Evolutionary conservation across 148 eudicot species (phyloP).

Genomic region (Gaultheria prostrata): DNA sequence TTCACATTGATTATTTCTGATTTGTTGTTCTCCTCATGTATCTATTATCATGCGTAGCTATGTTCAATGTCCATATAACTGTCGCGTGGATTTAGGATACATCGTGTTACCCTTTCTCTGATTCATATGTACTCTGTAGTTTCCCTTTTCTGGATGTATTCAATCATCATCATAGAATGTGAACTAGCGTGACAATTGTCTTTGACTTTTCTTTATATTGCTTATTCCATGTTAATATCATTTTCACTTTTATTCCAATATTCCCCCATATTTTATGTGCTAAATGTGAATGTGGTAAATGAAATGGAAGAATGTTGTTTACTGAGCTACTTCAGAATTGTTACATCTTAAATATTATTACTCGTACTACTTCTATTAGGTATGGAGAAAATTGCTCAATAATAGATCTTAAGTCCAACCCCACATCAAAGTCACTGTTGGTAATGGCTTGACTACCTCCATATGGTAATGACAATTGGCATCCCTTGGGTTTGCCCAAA

Average conservation of each 20-base stretch:
- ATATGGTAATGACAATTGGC: no score
- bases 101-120: background rate
- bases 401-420: no score
- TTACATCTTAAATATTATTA: background rate
- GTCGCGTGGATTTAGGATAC: background rate
- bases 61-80: background rate
- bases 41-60: background rate
- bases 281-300: background rate
- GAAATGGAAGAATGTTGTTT: background rate
- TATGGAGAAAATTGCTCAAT: no score
- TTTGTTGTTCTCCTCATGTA: background rate
- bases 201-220: background rate
- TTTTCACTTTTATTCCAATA: background rate
- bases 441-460: no score
- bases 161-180: background rate
- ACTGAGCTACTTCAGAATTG: background rate
- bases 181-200: background rate
- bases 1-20: background rate
- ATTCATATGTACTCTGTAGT: background rate
- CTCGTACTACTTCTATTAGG: background rate
- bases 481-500: no score
- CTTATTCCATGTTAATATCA: constrained; percentile 1
- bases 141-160: background rate
- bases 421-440: no score
- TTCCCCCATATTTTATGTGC: background rate